These are phyloP conservation scores for Penicillium hesseltinei DNA, from an alignment of 2,329 filamentous ascomycete species.

Conservation along the genomic window DNA sequence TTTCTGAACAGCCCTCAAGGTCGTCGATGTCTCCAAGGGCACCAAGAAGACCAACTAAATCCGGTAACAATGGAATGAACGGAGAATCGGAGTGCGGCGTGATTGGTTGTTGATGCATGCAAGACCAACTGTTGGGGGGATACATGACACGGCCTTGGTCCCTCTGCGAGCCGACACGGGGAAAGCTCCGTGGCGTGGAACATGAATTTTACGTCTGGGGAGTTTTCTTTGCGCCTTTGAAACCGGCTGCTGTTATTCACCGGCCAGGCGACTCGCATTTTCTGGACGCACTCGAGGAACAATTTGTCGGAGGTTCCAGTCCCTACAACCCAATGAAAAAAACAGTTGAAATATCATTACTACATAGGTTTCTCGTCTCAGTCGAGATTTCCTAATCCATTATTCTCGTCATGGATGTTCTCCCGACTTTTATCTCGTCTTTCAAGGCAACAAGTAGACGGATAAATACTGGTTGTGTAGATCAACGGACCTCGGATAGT, in stretches of 20 bases:
- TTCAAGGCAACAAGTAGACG: background rate
- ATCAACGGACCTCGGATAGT: background rate
- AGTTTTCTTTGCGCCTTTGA: conserved; percentile 29
- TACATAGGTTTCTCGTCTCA: conserved; percentile 13
- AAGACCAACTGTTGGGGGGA: conserved; percentile 30
- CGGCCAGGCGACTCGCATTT: conserved; percentile 34
- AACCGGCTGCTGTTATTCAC: conserved; percentile 22
- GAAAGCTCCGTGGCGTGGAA: conserved; percentile 17
- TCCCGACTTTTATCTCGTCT: background rate
- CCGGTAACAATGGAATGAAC: conserved; percentile 27
- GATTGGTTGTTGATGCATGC: conserved; percentile 29
- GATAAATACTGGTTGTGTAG: background rate
- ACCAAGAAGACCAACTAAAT: conserved; percentile 49
- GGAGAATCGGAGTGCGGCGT: conserved; percentile 26
- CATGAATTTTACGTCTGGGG: conserved; percentile 10
- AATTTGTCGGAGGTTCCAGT: conserved; percentile 33
- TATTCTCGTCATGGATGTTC: conserved; percentile 3
- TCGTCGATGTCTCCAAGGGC: conserved; percentile 47
- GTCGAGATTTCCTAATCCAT: conserved; percentile 10
- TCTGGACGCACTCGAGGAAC: conserved; percentile 27
- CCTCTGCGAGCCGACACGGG: conserved; percentile 35
- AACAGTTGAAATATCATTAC: conserved; percentile 39
- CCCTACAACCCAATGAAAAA: conserved; percentile 39
- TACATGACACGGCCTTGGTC: conserved; percentile 26
- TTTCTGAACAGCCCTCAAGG: conserved; percentile 41